phyloP scores from a whole-genome alignment of 352 stramenopile genomes.

The Aphanomyces astaci region DNA sequence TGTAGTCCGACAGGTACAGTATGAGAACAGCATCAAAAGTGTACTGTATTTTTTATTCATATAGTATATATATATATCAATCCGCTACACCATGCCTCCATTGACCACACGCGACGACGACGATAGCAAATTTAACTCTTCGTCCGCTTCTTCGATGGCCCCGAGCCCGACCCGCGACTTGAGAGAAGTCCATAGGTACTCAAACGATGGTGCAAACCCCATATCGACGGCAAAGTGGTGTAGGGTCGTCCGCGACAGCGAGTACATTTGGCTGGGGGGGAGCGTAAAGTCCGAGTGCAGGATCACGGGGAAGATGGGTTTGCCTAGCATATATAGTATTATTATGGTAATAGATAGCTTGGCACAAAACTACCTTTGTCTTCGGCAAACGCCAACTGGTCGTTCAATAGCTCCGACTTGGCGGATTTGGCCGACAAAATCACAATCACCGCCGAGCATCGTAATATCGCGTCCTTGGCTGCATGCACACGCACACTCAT shows the following conservation, averaged over 20 bases:
- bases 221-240: slow-evolving; percentile 43
- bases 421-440: slow-evolving; percentile 58
- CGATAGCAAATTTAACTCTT: not conserved
- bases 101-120: not conserved
- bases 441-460: slow-evolving; percentile 64
- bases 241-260: slow-evolving; percentile 16
- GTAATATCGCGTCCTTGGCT: slow-evolving; percentile 69
- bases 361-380: slow-evolving; percentile 41
- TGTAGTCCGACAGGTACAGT: too few relatives aligned
- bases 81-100: not conserved
- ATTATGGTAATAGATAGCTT: too few relatives aligned
- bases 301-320: slow-evolving; percentile 64
- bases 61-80: too few relatives aligned
- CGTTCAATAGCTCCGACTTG: slow-evolving; percentile 63
- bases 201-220: slow-evolving; percentile 70
- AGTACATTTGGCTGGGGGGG: slow-evolving; percentile 21
- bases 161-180: slow-evolving; percentile 32
- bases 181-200: slow-evolving; percentile 39
- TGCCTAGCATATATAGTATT: slow-evolving; percentile 24
- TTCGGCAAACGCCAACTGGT: slow-evolving; percentile 74
- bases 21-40: too few relatives aligned
- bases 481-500: slow-evolving; percentile 58
- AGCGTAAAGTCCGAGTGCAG: slow-evolving; percentile 19
- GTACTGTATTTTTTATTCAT: too few relatives aligned
- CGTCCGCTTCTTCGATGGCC: not conserved